A percentile compares a stretch with the other conserved stretches of the same genome.
Evolutionary conservation across 108 stramenopile genomes (phyloP).

Genomic region (Cylindrotheca closterium): DNA sequence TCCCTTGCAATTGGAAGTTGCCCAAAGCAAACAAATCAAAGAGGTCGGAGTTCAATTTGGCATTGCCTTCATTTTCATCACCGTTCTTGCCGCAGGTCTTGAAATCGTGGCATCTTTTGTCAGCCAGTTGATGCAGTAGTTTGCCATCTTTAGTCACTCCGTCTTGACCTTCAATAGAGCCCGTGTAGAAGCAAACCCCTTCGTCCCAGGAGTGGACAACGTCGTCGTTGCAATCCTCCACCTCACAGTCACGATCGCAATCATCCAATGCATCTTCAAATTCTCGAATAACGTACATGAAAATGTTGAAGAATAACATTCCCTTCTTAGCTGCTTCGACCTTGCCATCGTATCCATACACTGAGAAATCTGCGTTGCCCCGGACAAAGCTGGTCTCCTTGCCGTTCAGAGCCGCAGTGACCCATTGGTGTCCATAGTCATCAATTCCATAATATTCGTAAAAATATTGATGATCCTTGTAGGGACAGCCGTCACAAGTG

Average conservation of each 20-base stretch:
- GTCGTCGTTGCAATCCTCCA: constrained; percentile 65
- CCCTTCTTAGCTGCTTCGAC: constrained; percentile 70
- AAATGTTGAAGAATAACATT: constrained; percentile 54
- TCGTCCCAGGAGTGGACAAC: constrained; percentile 43
- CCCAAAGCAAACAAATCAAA: constrained; percentile 47
- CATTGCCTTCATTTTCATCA: constrained; percentile 29
- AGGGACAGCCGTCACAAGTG: constrained; percentile 39
- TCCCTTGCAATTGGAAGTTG: constrained; percentile 31
- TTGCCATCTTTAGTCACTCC: constrained; percentile 58
- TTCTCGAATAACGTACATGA: constrained; percentile 44
- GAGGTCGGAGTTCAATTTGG: constrained; percentile 50
- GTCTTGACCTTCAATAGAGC: constrained; percentile 41
- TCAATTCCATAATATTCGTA: constrained; percentile 63
- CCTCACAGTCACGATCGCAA: constrained; percentile 48
- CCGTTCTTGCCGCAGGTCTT: constrained; percentile 51
- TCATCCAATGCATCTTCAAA: constrained; percentile 78
- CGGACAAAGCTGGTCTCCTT: constrained; percentile 38
- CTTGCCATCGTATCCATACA: constrained; percentile 15
- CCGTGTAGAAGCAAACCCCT: too few relatives aligned
- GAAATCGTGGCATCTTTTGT: constrained; percentile 62
- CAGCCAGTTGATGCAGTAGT: constrained; percentile 58
- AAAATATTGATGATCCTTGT: constrained; percentile 49
- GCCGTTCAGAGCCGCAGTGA: constrained; percentile 52
- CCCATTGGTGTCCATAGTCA: constrained; percentile 73
- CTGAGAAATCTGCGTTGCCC: constrained; percentile 46